Evolutionary conservation across 2,329 filamentous ascomycete genomes (phyloP), one percentile per base, ranked within the genome.

Genomic region (Beauveria caledonica): DNA sequence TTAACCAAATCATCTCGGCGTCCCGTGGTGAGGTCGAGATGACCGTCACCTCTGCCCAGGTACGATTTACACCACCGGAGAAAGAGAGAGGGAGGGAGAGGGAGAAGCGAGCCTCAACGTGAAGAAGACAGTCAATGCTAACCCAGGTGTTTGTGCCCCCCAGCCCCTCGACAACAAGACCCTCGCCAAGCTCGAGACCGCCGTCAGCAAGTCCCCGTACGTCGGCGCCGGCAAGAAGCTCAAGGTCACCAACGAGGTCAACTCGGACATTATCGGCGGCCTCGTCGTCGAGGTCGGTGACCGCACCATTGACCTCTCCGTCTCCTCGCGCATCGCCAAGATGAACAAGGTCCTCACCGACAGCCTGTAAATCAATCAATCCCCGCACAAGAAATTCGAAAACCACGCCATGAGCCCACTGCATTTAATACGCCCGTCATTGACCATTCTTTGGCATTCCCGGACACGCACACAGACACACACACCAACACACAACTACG

Each of bases 261-360:
- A 96, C 85, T 84, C 93, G 64, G 93, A 97, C 62, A 93, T 99
- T 73, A 79, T 95, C 67, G 94, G 94, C 67, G 94, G 94, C 64
- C 86, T 99, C 68, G 79, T 99, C 67, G 93, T 99, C 72, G 93
- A 97, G 81, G 89, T 97, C 68, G 93, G 92, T 72, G 93, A 97
- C 84, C 89, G 93, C 74, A 97, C 93, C 76, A 96, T 99, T 74
- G 94, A 99, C 79, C 88, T 97, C 69, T 94, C 89, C 78, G 92
- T 99, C 72, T 93, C 93, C 54, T 83, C 89, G 75, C 95, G 93
- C 85, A 88, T 99, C 78, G 85, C 90, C 76, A 96, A 92, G 86
- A 90, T 99, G 86, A 99, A 99, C 90, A 99, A 97, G 88, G 87
- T 96, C 76, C 89, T 99, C 74, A 92, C 85, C 69, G 94, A 99